Conservation (phyloP, 2,329 filamentous ascomycete species). For the Colletotrichum theobromicola region DNA sequence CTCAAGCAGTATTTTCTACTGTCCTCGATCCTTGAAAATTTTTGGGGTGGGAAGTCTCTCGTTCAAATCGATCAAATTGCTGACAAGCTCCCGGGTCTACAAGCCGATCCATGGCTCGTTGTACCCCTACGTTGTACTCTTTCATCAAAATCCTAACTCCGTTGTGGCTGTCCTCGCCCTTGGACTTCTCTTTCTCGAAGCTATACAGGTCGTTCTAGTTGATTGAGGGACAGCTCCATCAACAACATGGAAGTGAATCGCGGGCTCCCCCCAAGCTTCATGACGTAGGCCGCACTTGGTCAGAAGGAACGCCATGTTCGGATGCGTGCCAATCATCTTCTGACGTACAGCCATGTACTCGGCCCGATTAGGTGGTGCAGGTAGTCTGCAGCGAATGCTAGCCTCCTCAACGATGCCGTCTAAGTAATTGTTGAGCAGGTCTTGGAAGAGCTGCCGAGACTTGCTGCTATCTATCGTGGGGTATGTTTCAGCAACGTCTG, state of each 20-base stretch:
- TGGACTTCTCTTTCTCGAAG: not conserved
- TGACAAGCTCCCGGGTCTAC: not conserved
- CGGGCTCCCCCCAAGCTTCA: not conserved
- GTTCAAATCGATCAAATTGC: not conserved
- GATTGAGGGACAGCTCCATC: not conserved
- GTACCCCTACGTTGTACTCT: not conserved
- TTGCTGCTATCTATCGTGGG: fast-evolving
- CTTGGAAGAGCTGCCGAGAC: not conserved
- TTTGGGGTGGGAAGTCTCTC: not conserved
- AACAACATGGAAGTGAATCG: too few relatives aligned
- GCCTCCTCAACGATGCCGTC: not conserved
- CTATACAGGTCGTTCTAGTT: not conserved
- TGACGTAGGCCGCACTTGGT: not conserved
- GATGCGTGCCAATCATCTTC: not conserved
- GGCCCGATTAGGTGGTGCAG: not conserved
- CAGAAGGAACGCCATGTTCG: not conserved
- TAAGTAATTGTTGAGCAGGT: not conserved
- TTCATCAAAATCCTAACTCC: not conserved
- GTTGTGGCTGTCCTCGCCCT: not conserved
- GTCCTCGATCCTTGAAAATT: not conserved
- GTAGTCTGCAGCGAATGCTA: not conserved
- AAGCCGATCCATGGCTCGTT: not conserved
- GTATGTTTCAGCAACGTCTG: not conserved
- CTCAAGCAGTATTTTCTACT: not conserved
- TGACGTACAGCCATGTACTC: not conserved